Base-by-base conservation (phyloP, 1,284 basidiomycete species). In the Pseudozyma pruni region DNA sequence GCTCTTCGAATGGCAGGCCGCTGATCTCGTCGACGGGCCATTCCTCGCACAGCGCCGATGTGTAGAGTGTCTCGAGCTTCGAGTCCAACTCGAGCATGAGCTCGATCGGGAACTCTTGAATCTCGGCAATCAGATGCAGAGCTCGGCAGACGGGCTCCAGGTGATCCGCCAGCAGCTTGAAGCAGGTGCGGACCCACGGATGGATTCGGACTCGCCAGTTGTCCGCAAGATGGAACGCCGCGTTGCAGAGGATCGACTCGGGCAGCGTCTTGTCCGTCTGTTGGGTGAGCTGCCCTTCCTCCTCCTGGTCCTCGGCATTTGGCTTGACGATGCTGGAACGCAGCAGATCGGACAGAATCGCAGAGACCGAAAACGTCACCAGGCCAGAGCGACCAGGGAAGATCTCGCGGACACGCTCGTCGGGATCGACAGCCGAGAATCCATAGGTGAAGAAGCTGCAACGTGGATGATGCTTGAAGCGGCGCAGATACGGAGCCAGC, bases 371-470 rank as follows among this genome's bases (percentile, higher is more conserved):
- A 14, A 60, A 43, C 2, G 60, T 55, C 14, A 70, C 60, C 19
- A 63, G n/a, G 0, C 67, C 67, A 8, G 46, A 44, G 27, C 31
- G 35, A 17, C 56, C 60, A 1, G 68, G 61, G 34, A 71, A 71
- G 29, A 61, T 38, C 32, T 64, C 61, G 31, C 57, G 48, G 5
- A 71, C 37, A 1, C 56, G 46, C 57, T 71, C 68, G 17, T 60
- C 61, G 2, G 53, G 48, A 20, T 60, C 53, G n/a, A 49, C 41
- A 16, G 60, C n/a, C 17, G 57, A 60, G 32, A 71, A 71, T 38
- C 68, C 68, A 25, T 48, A 61, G 1, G 57, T 48, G 43, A 49
- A 66, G 34, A 71, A 66, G 6, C 29, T 48, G 53, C 61, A 64
- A 3, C 47, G 47, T 5, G 49, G 57, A 16, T 60, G 52, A 6